phyloP scores from a whole-genome alignment of 148 eudicot genomes.

The Fagopyrum homotropicum region DNA sequence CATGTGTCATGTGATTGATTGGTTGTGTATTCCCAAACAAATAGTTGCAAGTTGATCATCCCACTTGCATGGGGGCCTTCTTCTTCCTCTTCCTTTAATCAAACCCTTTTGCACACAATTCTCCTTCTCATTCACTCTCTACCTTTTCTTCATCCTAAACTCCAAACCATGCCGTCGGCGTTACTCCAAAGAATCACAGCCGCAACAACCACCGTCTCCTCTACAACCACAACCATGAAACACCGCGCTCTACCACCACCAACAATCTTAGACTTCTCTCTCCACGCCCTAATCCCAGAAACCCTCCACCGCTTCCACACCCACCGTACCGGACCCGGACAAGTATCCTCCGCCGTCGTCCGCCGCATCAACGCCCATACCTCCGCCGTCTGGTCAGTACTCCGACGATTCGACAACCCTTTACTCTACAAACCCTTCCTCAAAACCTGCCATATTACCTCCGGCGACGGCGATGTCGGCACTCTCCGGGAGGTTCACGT shows the following conservation, averaged over 20 bases:
- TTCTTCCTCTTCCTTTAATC: neutral
- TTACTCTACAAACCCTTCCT: conserved; percentile 74
- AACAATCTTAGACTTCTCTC: conserved; percentile 23
- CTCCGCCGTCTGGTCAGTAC: conserved; percentile 49
- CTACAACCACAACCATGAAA: conserved; percentile 11
- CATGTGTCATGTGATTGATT: neutral
- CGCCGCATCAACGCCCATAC: conserved; percentile 47
- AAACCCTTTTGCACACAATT: conserved; percentile 11
- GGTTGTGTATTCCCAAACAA: neutral
- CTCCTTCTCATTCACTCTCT: neutral
- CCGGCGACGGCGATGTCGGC: conserved; percentile 59
- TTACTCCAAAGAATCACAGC: conserved; percentile 33
- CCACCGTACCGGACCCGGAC: conserved; percentile 38
- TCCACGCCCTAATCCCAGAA: conserved; percentile 25
- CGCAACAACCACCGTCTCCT: conserved; percentile 12
- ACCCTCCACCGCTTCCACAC: conserved; percentile 38
- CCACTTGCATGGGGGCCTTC: conserved; percentile 25
- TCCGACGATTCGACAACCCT: conserved; percentile 71
- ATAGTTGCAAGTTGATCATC: conserved; percentile 19
- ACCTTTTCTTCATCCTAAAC: neutral
- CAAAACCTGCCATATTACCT: conserved; percentile 52
- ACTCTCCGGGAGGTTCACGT: conserved; percentile 64
- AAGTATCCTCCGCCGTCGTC: conserved; percentile 53
- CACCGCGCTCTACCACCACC: conserved; percentile 15
- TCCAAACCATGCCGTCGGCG: conserved; percentile 42